A percentile compares a stretch with the other conserved stretches of the same genome.
Conservation (phyloP, 1,284 basidiomycete species). For the Ceratobasidium sp. region DNA sequence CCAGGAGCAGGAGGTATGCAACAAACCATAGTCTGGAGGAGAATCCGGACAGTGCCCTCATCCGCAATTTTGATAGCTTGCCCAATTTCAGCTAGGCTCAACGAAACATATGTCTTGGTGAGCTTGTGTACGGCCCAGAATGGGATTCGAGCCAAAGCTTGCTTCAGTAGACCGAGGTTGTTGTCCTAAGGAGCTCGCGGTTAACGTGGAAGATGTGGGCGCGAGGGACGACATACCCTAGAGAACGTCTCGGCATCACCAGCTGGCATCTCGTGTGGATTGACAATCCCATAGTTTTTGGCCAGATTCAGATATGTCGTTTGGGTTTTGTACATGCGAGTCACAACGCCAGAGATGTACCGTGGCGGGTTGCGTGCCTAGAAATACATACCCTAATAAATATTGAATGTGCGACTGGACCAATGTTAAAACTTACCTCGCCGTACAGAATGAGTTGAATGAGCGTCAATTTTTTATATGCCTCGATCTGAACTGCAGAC, state of each 20-base stretch:
- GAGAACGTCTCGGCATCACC: conserved; percentile 67
- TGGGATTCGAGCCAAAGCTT: conserved; percentile 72
- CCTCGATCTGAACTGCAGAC: conserved; percentile 82
- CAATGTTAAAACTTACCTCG: conserved; percentile 59
- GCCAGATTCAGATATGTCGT: conserved; percentile 70
- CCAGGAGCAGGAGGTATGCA: background rate
- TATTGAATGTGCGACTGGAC: too few relatives aligned
- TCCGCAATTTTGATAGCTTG: conserved; percentile 60
- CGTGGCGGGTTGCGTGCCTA: conserved; percentile 36
- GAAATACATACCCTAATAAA: background rate
- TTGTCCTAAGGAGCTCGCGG: conserved; percentile 64
- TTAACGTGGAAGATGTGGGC: conserved; percentile 43
- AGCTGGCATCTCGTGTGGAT: conserved; percentile 60
- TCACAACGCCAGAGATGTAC: conserved; percentile 54
- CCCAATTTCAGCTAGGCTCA: conserved; percentile 76
- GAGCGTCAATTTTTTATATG: conserved; percentile 81
- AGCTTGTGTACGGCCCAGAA: conserved; percentile 80
- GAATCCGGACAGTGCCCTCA: conserved; percentile 63
- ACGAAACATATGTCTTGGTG: conserved; percentile 79
- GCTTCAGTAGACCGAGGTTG: conserved; percentile 73
- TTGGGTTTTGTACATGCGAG: conserved; percentile 66
- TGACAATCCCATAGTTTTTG: conserved; percentile 68
- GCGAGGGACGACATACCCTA: conserved; percentile 57
- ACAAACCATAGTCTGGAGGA: conserved; percentile 78
- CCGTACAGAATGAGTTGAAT: conserved; percentile 80